Evolutionary conservation across 306 rosid species (phyloP), one percentile per base, ranked within the genome.

Genomic region (Psophocarpus tetragonolobus): DNA sequence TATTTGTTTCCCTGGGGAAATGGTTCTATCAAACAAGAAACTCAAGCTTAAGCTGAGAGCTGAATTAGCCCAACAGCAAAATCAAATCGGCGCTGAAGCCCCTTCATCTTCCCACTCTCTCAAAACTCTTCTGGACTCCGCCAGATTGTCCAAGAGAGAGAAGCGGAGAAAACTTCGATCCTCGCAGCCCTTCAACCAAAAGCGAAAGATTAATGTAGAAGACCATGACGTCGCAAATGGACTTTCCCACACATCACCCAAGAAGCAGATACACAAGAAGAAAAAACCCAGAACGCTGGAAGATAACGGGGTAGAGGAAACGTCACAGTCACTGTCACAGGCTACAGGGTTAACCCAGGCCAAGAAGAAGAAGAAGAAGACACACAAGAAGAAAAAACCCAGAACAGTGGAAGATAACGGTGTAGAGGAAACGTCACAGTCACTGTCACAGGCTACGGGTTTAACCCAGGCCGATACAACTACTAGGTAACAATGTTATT

Each of bases 1-100:
- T n/a, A n/a, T n/a, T n/a, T n/a, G n/a, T n/a, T n/a, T n/a, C n/a
- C n/a, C n/a, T 29, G 15, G 0, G 8, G 38, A 64, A 38, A 95
- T 95, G 98, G 98, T 95, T 84, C 83, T 95, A n/a, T 95, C 97
- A 3, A 95, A 95, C 84, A 88, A 84, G 85, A 92, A 87, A 88
- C 95, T 91, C 65, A 95, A 92, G 80, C 87, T 82, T 66, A 90
- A 82, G 84, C 88, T 92, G 20, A 84, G 96, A 80, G 87, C 87
- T 6, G 86, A 80, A 39, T 62, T 87, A 29, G 15, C 86, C 75
- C 35, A 39, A 67, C 47, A 66, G 3, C 81, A 82, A 32, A 71
- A 85, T 4, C 35, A 75, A 30, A 3, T 32, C 42, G 71, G 0
- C 4, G 67, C 53, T 20, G 80, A 39, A 35, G 13, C 5, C 13